Conservation (phyloP, 148 eudicot genomes). For the Chenopodium suecicum region DNA sequence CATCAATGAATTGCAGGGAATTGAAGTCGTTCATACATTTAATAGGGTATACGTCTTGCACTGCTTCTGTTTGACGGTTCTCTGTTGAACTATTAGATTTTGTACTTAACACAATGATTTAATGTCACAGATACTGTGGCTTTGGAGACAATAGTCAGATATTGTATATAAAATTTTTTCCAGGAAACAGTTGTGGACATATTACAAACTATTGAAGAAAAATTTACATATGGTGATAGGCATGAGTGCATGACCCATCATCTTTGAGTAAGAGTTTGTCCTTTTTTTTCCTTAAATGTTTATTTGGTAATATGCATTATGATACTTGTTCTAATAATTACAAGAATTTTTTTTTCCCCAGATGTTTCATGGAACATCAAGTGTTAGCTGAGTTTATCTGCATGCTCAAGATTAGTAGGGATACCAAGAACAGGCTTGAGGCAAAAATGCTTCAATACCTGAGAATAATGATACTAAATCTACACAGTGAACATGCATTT, state of each 20-base stretch:
- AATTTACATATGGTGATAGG: constrained; percentile 49
- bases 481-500: constrained; percentile 50
- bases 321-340: neutral
- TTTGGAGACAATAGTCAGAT: neutral
- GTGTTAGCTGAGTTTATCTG: constrained; percentile 49
- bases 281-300: neutral
- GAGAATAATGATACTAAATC: constrained; percentile 59
- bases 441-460: constrained; percentile 55
- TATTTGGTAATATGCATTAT: constrained; percentile 4
- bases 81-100: neutral
- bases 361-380: constrained; percentile 52
- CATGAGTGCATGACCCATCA: constrained; percentile 30
- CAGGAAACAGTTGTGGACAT: constrained; percentile 48
- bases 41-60: constrained; percentile 37
- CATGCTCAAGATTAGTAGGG: constrained; percentile 41
- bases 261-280: constrained; percentile 39
- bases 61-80: neutral
- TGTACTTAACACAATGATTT: neutral
- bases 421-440: constrained; percentile 34
- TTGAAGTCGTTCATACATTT: constrained; percentile 37
- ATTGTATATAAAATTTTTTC: neutral
- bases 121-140: neutral
- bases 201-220: constrained; percentile 48
- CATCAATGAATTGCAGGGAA: constrained; percentile 36
- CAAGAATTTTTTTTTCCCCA: constrained; percentile 4